phyloP scores from a whole-genome alignment of 1,284 basidiomycete species.

The Calocybe gambosa region DNA sequence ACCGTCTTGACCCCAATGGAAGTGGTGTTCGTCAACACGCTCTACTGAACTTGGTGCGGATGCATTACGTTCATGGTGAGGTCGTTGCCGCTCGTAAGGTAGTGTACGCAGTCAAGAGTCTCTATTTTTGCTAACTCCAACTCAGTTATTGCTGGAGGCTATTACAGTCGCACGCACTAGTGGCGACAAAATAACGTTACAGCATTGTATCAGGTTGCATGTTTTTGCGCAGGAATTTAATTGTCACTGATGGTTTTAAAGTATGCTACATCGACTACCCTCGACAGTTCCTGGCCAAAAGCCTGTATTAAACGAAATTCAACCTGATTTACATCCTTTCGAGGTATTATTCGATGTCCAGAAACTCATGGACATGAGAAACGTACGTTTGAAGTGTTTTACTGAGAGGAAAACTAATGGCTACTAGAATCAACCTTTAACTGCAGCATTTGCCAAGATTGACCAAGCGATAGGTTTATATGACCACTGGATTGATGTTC shows the following conservation, averaged over 20 bases:
- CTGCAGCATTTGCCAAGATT: constrained; percentile 61
- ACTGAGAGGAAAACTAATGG: not conserved
- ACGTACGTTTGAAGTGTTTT: constrained; percentile 30
- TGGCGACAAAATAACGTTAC: constrained; percentile 63
- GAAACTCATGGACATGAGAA: constrained; percentile 52
- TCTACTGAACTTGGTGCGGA: constrained; percentile 66
- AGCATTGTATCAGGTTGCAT: constrained; percentile 69
- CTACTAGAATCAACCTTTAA: constrained; percentile 65
- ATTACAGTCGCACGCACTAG: constrained; percentile 66
- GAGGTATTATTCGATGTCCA: constrained; percentile 70
- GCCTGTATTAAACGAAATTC: constrained; percentile 64
- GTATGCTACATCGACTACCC: constrained; percentile 65
- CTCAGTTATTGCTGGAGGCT: constrained; percentile 65
- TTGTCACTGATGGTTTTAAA: constrained; percentile 23
- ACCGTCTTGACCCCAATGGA: not conserved
- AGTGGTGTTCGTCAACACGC: constrained; percentile 76
- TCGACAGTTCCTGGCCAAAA: constrained; percentile 37
- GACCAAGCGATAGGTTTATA: constrained; percentile 62
- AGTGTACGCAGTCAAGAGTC: not conserved
- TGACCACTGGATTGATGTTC: constrained; percentile 61
- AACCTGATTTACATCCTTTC: constrained; percentile 66
- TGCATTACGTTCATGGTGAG: constrained; percentile 69
- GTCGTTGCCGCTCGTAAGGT: constrained; percentile 64
- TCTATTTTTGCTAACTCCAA: constrained; percentile 3
- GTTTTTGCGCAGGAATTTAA: constrained; percentile 3